Base-by-base conservation (phyloP, 331 rosid genomes). In the Cydonia oblonga region DNA sequence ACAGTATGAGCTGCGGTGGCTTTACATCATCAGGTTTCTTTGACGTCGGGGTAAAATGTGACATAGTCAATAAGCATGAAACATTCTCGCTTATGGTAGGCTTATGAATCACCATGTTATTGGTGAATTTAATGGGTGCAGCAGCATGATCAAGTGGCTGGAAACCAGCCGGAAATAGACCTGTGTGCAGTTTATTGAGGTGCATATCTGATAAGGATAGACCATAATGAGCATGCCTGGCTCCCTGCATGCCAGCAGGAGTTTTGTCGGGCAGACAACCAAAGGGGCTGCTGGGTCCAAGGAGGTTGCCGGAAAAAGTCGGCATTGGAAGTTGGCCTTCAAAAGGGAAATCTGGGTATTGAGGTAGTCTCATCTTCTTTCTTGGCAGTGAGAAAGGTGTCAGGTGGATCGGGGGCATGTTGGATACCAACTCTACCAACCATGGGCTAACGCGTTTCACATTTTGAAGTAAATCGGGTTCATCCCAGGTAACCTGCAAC, bases 161-260 rank as follows among this genome's bases (percentile, higher is more conserved):
- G 62, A 82, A 85, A 85, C 89, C 72, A 44, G 85, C 85, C 40
- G 83, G 82, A 83, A 85, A 80, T 46, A 81, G 88, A 83, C 86
- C 81, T 61, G 92, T 80, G 68, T 91, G 96, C 77, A 88, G 68
- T 83, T 86, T 89, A 66, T 79, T 84, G 90, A 82, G 84, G 86
- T 85, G 87, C 84, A 85, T 82, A 81, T 91, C 91, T 11, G 91
- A 62, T 70, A 84, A 85, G 54, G 96, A 78, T 76, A 84, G 79
- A 87, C 88, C 96, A 35, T 78, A 88, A 85, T 81, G 87, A 89
- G 87, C 95, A 84, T 95, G 99, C 99, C 96, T 89, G 97, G 99
- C 99, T 95, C 99, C 99, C 99, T 95, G 99, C 99, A 95, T 95
- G 99, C 99, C 96, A 89, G 98, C 97, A 93, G 98, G 96, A 86